Base-by-base conservation (phyloP, 2,329 filamentous ascomycete genomes). In the Diaporthe nobilis region DNA sequence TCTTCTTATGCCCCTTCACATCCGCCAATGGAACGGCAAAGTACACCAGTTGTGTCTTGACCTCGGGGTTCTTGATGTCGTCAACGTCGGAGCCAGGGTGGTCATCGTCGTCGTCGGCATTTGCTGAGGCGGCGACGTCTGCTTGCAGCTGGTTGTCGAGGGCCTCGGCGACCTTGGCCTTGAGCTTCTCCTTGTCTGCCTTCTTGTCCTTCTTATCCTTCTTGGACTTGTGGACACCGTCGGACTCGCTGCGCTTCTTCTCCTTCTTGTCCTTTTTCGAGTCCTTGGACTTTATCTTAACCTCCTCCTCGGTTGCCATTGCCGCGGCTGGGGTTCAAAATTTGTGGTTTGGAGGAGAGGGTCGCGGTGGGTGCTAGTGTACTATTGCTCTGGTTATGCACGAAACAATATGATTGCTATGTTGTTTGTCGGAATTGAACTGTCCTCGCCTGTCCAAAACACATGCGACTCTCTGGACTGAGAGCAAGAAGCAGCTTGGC, bases 11-110 rank as follows among this genome's bases (percentile, higher is more conserved):
- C 75, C 86, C 90, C 89, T 97, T 97, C 78, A 95, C 94, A 78
- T 95, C 92, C 39, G 93, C 93, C 77, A 97, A 87, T 47, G 95
- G 94, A 80, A 94, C 89, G 75, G 96, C 95, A 82, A 98, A 97
- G 42, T 95, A 94, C 73, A 97, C 94, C 65, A 97, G 87, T 75
- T 93, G 73, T 20, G 72, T 73, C 58, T 74, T 58, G 39, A 75
- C 92, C 80, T 86, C 85, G 58, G 82, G 80, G 39, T 83, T 82
- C 83, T 87, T 85, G 73, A 88, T 82, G 68, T 80, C 73, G 77
- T 79, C 86, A 79, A 75, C n/a, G 47, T 77, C 76, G 68, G 75
- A 76, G 61, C 72, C 74, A 6, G 74, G 72, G 61, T 75, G 71
- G 61, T 88, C 86, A 71, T 85, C 87, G 79, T 88, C 84, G 63